A percentile compares a stretch with the other conserved stretches of the same genome.
phyloP scores from a whole-genome alignment of 2,329 filamentous ascomycete genomes.

The Colletotrichum lini region DNA sequence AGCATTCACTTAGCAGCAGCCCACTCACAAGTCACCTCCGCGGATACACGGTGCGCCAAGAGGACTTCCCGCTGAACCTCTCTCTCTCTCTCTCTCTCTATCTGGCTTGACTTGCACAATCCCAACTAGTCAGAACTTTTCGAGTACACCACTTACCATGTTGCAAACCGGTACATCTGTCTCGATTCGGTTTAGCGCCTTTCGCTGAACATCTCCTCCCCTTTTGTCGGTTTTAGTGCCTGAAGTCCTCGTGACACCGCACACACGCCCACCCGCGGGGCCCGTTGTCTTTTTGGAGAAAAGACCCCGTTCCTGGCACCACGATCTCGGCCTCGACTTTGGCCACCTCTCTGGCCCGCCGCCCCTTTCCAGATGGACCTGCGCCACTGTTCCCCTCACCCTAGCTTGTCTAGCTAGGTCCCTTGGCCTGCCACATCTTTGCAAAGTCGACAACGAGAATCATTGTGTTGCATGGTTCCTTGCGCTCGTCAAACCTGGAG shows the following conservation, averaged over 20 bases:
- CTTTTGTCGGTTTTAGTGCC: constrained; percentile 5
- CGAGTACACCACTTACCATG: background rate
- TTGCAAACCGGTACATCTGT: background rate
- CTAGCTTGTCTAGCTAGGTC: background rate
- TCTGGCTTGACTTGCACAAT: background rate
- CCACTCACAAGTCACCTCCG: constrained; percentile 2
- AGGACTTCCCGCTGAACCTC: constrained; percentile 3
- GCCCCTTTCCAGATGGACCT: background rate
- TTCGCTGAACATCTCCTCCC: background rate
- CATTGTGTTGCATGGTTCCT: background rate
- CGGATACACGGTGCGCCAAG: background rate
- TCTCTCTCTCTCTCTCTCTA: background rate
- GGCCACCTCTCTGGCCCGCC: constrained; percentile 10
- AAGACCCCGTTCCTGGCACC: constrained; percentile 15
- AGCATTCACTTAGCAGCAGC: background rate
- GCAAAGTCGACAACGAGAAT: background rate
- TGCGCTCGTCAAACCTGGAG: constrained; percentile 9
- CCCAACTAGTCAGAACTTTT: background rate
- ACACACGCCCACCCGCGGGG: background rate
- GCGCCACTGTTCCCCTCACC: constrained; percentile 3
- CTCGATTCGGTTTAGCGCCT: constrained; percentile 9
- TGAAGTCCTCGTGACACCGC: constrained; percentile 15
- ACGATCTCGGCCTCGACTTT: constrained; percentile 3
- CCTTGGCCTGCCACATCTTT: background rate
- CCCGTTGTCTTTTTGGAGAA: background rate